Evolutionary conservation across 2,329 filamentous ascomycete species (phyloP), one percentile per base, ranked within the genome.

Genomic region (Sporothrix phasma): DNA sequence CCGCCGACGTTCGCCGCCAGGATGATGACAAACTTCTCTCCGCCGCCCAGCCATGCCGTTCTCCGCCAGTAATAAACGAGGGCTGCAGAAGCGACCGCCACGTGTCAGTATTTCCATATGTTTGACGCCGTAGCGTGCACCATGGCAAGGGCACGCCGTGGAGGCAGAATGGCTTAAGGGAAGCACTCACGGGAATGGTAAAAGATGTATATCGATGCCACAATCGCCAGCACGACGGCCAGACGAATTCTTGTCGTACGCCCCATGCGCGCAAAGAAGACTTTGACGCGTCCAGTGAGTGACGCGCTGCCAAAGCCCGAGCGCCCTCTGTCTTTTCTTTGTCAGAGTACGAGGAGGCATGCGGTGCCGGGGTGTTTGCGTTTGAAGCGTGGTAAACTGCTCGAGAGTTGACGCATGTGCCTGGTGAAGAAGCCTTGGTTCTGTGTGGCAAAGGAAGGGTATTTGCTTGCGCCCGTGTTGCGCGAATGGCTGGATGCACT

Each of bases 1-100:
- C 94, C 94, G 58, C 94, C 94, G 68, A 96, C 84, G 72, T 99
- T 99, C 63, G 94, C 92, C 26, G 89, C 92, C 22, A 97, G 80
- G 67, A 99, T 92, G 63, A 99, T 88, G 68, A 99, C 94, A 72
- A 89, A 92, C 72, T 96, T 97, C 72, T 88, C 87, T 22, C 94
- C 94, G 58, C 90, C 90, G 60, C 93, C 92, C 3, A 95, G 80
- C 76, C 82, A 82, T 41, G 86, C 78, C 54, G 88, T 82, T 76
- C 89, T 83, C 71, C 91, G 85, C 79, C 90, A 96, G 73, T 78
- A 77, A 69, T 83, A 83, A 39, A 80, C 71, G 5, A 84, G 72
- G 26, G 81, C 81, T 84, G 69, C 47, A 8, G 68, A 76, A 67
- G 77, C 26, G 3, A 49, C 10, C 8, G 17, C 39, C 8, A 11